Evolutionary conservation across 768 basidiomycete species (phyloP), one percentile per base, ranked within the genome.

Genomic region (Termitomyces bulborhizus): DNA sequence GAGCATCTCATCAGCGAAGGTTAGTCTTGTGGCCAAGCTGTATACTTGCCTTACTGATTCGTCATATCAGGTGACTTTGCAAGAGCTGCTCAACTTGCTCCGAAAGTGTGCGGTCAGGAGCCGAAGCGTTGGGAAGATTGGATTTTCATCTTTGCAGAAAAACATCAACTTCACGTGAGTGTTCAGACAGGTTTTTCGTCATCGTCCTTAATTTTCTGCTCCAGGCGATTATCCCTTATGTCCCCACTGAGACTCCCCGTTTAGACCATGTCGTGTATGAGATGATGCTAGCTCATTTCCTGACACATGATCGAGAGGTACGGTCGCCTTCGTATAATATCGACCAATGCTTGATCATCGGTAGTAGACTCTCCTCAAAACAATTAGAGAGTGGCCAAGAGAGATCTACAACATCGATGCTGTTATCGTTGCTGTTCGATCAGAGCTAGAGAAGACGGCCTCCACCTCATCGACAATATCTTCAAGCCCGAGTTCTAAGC

Each of bases 71-170:
- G 73, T 42, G 74, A 80, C 47, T 98, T 83, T 60, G 71, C 66
- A 0, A 90, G 90, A 63, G 96, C 96, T 1, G 97, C 96, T 0
- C 71, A 76, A 8, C 70, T 97, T 26, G 86, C 85, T 61, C 86
- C 92, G 0, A 93, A 90, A 66, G 92, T 98, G 6, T 89, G 96
- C 60, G 86, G 81, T 3, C 82, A 83, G 43, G 83, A 96, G 62
- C 70, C 78, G 11, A 86, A 84, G 63, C 78, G 81, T n/a, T 99
- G 97, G 97, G 95, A 98, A 65, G 83, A 88, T 62, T 97, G 90
- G 90, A 90, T 98, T 64, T 96, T 97, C 63, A 73, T 82, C 13
- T 98, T 96, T 66, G 89, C 88, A 1, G 84, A 93, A 67, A 82
- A 86, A 62, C 78, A 81, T 26, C 85, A 93, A 55, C 72, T 98